Evolutionary conservation across 2,329 filamentous ascomycete species (phyloP).

Genomic region (Tolypocladium tundrense): DNA sequence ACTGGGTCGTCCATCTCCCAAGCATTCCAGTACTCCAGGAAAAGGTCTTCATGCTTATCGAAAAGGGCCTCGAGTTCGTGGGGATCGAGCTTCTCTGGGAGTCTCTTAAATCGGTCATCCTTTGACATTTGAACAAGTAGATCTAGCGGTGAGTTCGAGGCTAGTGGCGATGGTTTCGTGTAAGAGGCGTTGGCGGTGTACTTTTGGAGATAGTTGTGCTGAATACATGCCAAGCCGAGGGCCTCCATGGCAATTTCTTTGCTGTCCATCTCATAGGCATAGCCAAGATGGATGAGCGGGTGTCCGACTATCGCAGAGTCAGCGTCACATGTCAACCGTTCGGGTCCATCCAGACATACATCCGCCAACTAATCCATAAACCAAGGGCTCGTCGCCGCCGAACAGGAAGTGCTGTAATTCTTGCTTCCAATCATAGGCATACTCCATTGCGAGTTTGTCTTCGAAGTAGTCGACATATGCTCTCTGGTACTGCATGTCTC

Average conservation of each 20-base stretch:
- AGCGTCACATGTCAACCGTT: slow-evolving; percentile 5
- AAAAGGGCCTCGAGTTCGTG: slow-evolving; percentile 61
- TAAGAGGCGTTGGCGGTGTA: slow-evolving; percentile 66
- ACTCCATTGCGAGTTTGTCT: slow-evolving; percentile 65
- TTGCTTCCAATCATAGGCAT: slow-evolving; percentile 75
- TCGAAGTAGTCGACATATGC: slow-evolving; percentile 95
- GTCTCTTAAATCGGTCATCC: slow-evolving; percentile 59
- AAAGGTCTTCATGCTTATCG: slow-evolving; percentile 52
- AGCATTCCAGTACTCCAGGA: slow-evolving; percentile 85
- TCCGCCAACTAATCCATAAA: slow-evolving; percentile 70
- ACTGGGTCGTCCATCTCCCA: slow-evolving; percentile 64
- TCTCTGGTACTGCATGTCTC: slow-evolving; percentile 71
- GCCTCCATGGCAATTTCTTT: slow-evolving; percentile 85
- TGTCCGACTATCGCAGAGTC: slow-evolving; percentile 56
- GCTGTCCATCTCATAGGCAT: slow-evolving; percentile 79
- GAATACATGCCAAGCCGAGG: slow-evolving; percentile 53
- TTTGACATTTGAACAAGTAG: slow-evolving; percentile 58
- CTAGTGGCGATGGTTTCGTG: slow-evolving; percentile 51
- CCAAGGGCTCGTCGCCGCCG: slow-evolving; percentile 60
- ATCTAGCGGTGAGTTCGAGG: slow-evolving; percentile 53
- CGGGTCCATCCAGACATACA: slow-evolving; percentile 39
- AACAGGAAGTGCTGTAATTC: slow-evolving; percentile 71
- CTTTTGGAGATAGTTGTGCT: slow-evolving; percentile 51
- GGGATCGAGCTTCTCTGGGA: slow-evolving; percentile 49
- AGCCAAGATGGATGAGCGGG: slow-evolving; percentile 89